Evolutionary conservation across 495 filamentous ascomycete species (phyloP).

Genomic region (Rostrohypoxylon terebratum): DNA sequence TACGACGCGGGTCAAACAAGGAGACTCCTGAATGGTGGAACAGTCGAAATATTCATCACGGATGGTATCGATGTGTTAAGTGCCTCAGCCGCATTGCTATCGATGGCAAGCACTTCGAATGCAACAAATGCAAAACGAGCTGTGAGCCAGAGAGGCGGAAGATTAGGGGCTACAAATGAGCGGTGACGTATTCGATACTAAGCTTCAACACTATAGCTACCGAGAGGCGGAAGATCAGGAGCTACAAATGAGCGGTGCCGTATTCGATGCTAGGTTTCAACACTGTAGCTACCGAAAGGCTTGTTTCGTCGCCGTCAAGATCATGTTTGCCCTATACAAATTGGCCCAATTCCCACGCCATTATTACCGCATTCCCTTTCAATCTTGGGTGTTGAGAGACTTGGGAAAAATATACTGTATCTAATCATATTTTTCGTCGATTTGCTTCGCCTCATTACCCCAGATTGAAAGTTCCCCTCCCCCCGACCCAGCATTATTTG

Average conservation of each 20-base stretch:
- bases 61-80: conserved; percentile 62
- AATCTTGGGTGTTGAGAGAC: neutral
- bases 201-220: conserved; percentile 10
- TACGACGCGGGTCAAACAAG: conserved; percentile 47
- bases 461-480: conserved; percentile 17
- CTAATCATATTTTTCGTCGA: neutral
- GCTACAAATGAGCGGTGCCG: conserved; percentile 38
- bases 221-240: conserved; percentile 36
- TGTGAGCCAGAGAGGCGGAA: conserved; percentile 55
- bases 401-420: conserved; percentile 2
- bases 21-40: conserved; percentile 39
- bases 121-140: conserved; percentile 53
- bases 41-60: conserved; percentile 48
- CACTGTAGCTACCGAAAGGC: conserved; percentile 7
- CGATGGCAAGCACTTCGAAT: conserved; percentile 52
- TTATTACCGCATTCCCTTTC: neutral
- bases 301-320: neutral
- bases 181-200: conserved; percentile 12
- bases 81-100: conserved; percentile 57
- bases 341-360: neutral
- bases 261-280: conserved; percentile 10
- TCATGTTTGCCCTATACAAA: neutral
- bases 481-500: conserved; percentile 2
- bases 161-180: conserved; percentile 40
- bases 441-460: conserved; percentile 24